Evolutionary conservation across 495 filamentous ascomycete genomes (phyloP).

Genomic region (Aspergillus sparsus): DNA sequence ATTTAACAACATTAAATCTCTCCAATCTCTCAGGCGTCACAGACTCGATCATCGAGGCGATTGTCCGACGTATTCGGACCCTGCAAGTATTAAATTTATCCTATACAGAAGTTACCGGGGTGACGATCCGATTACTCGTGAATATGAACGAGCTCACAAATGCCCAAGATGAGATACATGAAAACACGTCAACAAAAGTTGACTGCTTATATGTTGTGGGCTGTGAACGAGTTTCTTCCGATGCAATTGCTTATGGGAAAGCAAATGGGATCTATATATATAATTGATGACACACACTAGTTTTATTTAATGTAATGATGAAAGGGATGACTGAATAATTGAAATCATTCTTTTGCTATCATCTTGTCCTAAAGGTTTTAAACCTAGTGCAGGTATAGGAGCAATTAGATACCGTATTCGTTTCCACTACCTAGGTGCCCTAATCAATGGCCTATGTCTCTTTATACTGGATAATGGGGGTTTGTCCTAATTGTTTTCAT

Average conservation of each 20-base stretch:
- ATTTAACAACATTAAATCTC: constrained; percentile 36
- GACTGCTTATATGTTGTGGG: constrained; percentile 31
- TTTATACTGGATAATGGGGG: neutral
- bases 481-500: neutral
- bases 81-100: constrained; percentile 40
- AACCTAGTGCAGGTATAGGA: too few species aligned
- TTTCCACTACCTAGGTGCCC: neutral
- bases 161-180: too few species aligned
- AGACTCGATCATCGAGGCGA: constrained; percentile 21
- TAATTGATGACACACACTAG: neutral
- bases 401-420: too few species aligned
- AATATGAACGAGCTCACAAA: too few species aligned
- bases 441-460: neutral
- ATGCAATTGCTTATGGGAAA: constrained; percentile 43
- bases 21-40: constrained; percentile 26
- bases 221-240: constrained; percentile 39
- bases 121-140: constrained; percentile 27
- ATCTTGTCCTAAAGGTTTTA: too few species aligned
- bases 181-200: neutral
- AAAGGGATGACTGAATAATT: too few species aligned
- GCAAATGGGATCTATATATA: constrained; percentile 31
- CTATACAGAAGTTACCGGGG: constrained; percentile 39
- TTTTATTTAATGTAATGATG: neutral
- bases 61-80: constrained; percentile 24
- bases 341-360: too few species aligned